A percentile compares a stretch with the other conserved stretches of the same genome.
phyloP scores from a whole-genome alignment of 2,329 filamentous ascomycete genomes.

The Stylonectria norvegica region DNA sequence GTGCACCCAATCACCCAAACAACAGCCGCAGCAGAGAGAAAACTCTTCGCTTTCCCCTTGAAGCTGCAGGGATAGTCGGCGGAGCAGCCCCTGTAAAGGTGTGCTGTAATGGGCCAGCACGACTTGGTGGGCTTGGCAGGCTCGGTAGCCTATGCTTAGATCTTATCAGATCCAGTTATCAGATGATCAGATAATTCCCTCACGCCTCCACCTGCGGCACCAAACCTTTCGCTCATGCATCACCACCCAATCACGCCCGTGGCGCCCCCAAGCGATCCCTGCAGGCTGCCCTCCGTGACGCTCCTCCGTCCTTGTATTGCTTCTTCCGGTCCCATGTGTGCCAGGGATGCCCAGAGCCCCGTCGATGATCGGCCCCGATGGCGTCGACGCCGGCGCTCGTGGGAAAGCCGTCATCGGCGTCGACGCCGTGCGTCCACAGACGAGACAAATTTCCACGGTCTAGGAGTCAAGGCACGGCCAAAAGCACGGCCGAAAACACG shows the following conservation, averaged over 20 bases:
- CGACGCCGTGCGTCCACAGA: too few species aligned
- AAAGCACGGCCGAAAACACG: too few species aligned
- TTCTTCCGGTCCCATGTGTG: constrained; percentile 1
- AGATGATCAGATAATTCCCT: constrained; percentile 54
- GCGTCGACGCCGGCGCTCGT: constrained; percentile 9
- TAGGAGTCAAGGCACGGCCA: too few species aligned
- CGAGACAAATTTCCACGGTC: too few species aligned
- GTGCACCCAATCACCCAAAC: too few species aligned
- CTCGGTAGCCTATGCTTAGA: constrained; percentile 19
- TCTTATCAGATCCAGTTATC: constrained; percentile 49
- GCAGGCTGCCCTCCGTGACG: neutral
- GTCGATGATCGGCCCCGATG: constrained; percentile 18
- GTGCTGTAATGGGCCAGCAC: neutral
- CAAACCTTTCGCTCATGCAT: constrained; percentile 1
- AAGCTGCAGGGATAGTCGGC: neutral
- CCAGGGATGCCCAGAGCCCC: constrained; percentile 14
- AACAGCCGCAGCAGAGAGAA: neutral
- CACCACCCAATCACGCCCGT: constrained; percentile 3
- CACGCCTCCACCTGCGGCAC: constrained; percentile 31
- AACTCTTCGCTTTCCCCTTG: neutral
- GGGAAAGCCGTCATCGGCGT: neutral
- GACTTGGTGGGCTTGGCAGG: neutral
- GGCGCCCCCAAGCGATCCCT: too few species aligned
- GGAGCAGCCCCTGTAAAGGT: neutral
- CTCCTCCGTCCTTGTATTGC: constrained; percentile 1